A percentile compares a stretch with the other conserved stretches of the same genome.
These are phyloP conservation scores for Leishmania lainsoni DNA, from an alignment of 208 protist genomes.

Conservation along the genomic window DNA sequence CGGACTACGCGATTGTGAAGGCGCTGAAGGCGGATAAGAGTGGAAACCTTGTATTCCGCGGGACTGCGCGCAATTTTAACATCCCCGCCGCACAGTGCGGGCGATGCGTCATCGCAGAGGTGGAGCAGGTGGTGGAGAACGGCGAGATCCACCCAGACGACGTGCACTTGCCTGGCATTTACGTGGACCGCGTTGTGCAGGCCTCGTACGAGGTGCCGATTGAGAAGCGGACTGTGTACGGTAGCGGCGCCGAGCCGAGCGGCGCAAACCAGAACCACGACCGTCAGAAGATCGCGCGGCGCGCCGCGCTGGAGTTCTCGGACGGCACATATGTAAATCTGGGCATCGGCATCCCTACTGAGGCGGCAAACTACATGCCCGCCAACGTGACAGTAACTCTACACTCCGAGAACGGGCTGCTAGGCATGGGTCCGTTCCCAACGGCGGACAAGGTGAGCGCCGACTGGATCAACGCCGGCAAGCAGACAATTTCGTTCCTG, in stretches of 20 bases:
- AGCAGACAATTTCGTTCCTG: constrained; percentile 96
- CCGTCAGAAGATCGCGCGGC: constrained; percentile 91
- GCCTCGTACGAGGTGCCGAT: constrained; percentile 59
- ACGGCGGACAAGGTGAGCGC: constrained; percentile 81
- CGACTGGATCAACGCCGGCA: constrained; percentile 97
- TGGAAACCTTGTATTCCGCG: constrained; percentile 87
- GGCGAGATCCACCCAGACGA: constrained; percentile 94
- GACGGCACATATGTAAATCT: constrained; percentile 97
- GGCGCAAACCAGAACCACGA: constrained; percentile 38
- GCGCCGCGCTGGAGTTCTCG: constrained; percentile 95
- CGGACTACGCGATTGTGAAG: constrained; percentile 95
- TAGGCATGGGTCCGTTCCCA: constrained; percentile 95
- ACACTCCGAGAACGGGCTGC: constrained; percentile 93
- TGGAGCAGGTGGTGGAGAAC: constrained; percentile 95
- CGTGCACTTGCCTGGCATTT: constrained; percentile 95
- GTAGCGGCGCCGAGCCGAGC: constrained; percentile 40
- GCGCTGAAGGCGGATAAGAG: constrained; percentile 93
- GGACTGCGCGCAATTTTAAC: constrained; percentile 97
- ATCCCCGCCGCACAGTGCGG: constrained; percentile 85
- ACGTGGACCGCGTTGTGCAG: constrained; percentile 92
- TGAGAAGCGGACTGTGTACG: constrained; percentile 51
- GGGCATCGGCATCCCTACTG: constrained; percentile 97
- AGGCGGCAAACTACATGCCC: constrained; percentile 92
- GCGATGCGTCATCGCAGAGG: constrained; percentile 94
- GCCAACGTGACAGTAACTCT: constrained; percentile 86